Percentiles rank a stretch among this genome's conserved stretches.
These are phyloP conservation scores for Raphanus sativus DNA, from an alignment of 345 rosid genomes.

Conservation along the genomic window DNA sequence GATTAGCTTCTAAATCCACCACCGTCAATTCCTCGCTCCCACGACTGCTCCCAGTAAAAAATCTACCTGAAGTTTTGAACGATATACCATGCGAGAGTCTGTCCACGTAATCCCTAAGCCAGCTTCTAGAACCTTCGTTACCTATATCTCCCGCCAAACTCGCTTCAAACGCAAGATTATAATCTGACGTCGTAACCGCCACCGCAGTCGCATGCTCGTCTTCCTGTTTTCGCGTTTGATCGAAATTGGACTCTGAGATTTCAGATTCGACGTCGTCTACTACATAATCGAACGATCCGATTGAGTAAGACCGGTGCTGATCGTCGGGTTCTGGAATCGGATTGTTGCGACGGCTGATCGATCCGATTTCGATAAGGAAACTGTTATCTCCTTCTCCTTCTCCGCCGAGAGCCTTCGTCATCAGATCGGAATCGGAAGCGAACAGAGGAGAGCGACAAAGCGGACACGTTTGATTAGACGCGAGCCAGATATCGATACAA, in stretches of 20 bases:
- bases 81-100: slow-evolving; percentile 66
- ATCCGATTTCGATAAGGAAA: slow-evolving; percentile 88
- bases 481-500: slow-evolving; percentile 83
- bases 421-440: slow-evolving; percentile 64
- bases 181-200: slow-evolving; percentile 3
- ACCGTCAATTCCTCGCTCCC: slow-evolving; percentile 49
- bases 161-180: slow-evolving; percentile 34
- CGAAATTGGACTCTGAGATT: slow-evolving; percentile 46
- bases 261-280: slow-evolving; percentile 79
- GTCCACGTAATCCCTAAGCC: slow-evolving; percentile 86
- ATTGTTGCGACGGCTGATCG: slow-evolving; percentile 64
- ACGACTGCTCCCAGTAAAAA: slow-evolving; percentile 80
- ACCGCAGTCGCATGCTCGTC: slow-evolving; percentile 5
- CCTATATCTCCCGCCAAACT: slow-evolving; percentile 58
- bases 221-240: slow-evolving; percentile 59
- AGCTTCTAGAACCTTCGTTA: slow-evolving; percentile 55
- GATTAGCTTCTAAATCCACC: slow-evolving; percentile 68
- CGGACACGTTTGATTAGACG: slow-evolving; percentile 77
- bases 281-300: slow-evolving; percentile 82
- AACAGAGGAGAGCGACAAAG: slow-evolving; percentile 77
- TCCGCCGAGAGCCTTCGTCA: slow-evolving; percentile 45
- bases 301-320: slow-evolving; percentile 59
- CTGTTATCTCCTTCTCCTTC: slow-evolving; percentile 44
- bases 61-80: slow-evolving; percentile 75
- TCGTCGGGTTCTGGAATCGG: slow-evolving; percentile 33